Evolutionary conservation across 2,329 filamentous ascomycete genomes (phyloP).

Genomic region (Ceratocystis albifundus): DNA sequence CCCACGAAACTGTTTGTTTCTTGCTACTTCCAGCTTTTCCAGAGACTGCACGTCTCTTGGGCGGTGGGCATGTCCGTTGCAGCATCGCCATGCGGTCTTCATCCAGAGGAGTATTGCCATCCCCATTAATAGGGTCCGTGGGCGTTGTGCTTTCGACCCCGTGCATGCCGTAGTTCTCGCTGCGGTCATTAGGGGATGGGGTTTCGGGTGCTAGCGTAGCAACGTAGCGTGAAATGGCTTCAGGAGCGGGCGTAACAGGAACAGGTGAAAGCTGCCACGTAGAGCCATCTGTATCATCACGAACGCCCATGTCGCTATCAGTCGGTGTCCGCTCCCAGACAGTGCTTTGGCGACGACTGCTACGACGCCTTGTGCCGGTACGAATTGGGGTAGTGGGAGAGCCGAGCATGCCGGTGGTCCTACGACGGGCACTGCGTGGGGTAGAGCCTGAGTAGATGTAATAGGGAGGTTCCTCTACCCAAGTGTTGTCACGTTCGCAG

Average conservation of each 20-base stretch:
- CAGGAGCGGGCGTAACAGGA: constrained; percentile 48
- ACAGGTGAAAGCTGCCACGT: constrained; percentile 44
- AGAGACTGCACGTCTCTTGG: constrained; percentile 18
- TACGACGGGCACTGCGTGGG: constrained; percentile 61
- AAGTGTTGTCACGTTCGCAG: constrained; percentile 63
- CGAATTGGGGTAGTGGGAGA: constrained; percentile 39
- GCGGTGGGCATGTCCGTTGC: constrained; percentile 35
- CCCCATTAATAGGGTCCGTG: constrained; percentile 31
- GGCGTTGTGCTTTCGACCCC: constrained; percentile 25
- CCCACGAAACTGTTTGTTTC: constrained; percentile 28
- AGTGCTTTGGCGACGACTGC: constrained; percentile 41
- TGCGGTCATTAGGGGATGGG: constrained; percentile 32
- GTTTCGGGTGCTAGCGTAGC: constrained; percentile 39
- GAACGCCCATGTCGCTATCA: constrained; percentile 27
- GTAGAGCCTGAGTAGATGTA: constrained; percentile 54
- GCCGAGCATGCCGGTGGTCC: constrained; percentile 57
- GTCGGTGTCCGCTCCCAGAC: constrained; percentile 46
- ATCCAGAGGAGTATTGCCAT: constrained; percentile 36
- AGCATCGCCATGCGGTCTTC: constrained; percentile 13
- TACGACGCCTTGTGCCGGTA: constrained; percentile 38
- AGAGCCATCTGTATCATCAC: constrained; percentile 32
- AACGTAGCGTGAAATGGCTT: constrained; percentile 42
- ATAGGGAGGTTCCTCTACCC: constrained; percentile 63
- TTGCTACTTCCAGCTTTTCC: constrained; percentile 24
- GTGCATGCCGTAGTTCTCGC: constrained; percentile 27